Conservation (phyloP, 768 basidiomycete genomes). For the Podaxis sp. region DNA sequence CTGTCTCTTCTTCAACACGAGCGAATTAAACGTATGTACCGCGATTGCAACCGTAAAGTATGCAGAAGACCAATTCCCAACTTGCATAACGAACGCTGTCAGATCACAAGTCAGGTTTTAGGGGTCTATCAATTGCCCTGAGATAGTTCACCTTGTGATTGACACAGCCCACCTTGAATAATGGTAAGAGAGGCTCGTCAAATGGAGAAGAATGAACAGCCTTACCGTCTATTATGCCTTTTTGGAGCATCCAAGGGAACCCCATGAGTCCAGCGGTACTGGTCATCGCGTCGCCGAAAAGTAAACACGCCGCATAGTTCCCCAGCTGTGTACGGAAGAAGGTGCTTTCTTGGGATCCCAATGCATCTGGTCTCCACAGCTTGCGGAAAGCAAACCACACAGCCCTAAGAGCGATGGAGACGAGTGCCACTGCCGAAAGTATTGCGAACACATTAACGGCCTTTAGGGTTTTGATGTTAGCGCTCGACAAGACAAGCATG, state of each 20-base stretch:
- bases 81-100: constrained; percentile 53
- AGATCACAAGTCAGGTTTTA: not conserved
- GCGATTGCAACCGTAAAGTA: constrained; percentile 66
- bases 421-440: constrained; percentile 48
- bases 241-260: constrained; percentile 41
- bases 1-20: constrained; percentile 54
- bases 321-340: constrained; percentile 75
- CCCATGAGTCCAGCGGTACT: constrained; percentile 51
- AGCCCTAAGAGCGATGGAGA: constrained; percentile 44
- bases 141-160: constrained; percentile 47
- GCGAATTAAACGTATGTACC: constrained; percentile 62
- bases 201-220: not conserved
- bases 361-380: constrained; percentile 20
- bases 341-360: constrained; percentile 40
- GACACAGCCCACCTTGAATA: constrained; percentile 43
- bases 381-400: constrained; percentile 40
- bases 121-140: not conserved
- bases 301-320: constrained; percentile 59
- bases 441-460: constrained; percentile 49
- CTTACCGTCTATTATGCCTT: constrained; percentile 47
- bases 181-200: not conserved
- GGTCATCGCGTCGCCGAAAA: constrained; percentile 53
- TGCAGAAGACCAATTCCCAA: constrained; percentile 55
- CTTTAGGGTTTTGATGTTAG: constrained; percentile 19
- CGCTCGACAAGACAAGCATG: not conserved